These are phyloP conservation scores for Austroboletus niveus DNA, from an alignment of 1,284 basidiomycete genomes.

Conservation along the genomic window DNA sequence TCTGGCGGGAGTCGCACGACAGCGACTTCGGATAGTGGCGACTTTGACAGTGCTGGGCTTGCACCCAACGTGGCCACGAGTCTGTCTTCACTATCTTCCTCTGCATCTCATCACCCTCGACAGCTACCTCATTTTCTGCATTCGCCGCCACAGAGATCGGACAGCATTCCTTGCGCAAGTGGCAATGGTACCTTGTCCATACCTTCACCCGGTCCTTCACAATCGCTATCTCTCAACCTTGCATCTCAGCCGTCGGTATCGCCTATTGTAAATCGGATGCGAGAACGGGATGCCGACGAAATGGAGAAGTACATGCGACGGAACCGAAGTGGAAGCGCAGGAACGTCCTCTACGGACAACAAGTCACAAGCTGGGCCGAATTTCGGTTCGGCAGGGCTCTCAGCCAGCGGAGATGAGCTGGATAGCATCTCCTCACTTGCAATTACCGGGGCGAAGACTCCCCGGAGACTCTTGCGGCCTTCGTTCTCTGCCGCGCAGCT, in stretches of 20 bases:
- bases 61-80: constrained; percentile 38
- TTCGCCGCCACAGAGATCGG: constrained; percentile 38
- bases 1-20: constrained; percentile 78
- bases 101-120: constrained; percentile 44
- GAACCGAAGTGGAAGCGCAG: constrained; percentile 74
- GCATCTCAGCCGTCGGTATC: constrained; percentile 48
- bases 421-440: constrained; percentile 45
- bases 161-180: constrained; percentile 36
- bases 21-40: constrained; percentile 69
- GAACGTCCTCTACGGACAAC: constrained; percentile 67
- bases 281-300: constrained; percentile 77
- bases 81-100: constrained; percentile 50
- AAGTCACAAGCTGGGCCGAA: constrained; percentile 53
- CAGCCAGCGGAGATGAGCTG: constrained; percentile 53
- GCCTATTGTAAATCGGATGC: constrained; percentile 72
- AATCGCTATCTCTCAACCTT: constrained; percentile 38
- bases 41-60: constrained; percentile 47
- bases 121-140: constrained; percentile 51
- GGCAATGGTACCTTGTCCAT: constrained; percentile 46
- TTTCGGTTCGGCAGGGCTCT: constrained; percentile 48
- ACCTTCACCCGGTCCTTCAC: constrained; percentile 43
- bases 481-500: constrained; percentile 77
- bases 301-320: constrained; percentile 80
- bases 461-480: constrained; percentile 60
- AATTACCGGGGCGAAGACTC: constrained; percentile 54